Conservation (phyloP, 805 yeast genomes). For the Grigorovia yakushimaensis region DNA sequence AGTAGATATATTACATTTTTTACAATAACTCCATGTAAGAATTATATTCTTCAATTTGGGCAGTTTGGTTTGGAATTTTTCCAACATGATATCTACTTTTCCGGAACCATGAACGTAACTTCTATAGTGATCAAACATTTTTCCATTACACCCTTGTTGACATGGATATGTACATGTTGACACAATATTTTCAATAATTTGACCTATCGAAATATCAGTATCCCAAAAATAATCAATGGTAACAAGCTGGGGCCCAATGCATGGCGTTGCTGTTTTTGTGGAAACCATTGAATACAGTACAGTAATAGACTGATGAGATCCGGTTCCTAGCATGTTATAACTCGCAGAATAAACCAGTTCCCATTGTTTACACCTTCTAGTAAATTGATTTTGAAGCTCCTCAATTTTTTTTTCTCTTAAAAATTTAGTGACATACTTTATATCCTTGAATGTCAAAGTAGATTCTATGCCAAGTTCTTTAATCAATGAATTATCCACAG, state of each 20-base stretch:
- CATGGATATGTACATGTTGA: slow-evolving; percentile 59
- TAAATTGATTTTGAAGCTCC: slow-evolving; percentile 25
- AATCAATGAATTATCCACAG: slow-evolving; percentile 9
- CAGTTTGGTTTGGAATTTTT: slow-evolving; percentile 43
- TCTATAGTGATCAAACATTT: slow-evolving; percentile 63
- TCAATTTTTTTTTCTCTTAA: slow-evolving; percentile 26
- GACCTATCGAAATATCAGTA: slow-evolving; percentile 82
- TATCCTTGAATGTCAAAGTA: slow-evolving; percentile 27
- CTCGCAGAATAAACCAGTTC: slow-evolving; percentile 45
- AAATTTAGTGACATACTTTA: slow-evolving; percentile 24
- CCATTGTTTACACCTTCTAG: slow-evolving; percentile 48
- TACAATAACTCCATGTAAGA: slow-evolving; percentile 87
- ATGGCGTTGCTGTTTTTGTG: slow-evolving; percentile 77
- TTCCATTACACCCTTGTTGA: slow-evolving; percentile 71
- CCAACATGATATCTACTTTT: slow-evolving; percentile 68
- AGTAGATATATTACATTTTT: slow-evolving; percentile 61
- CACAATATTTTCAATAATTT: slow-evolving; percentile 72
- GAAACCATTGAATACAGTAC: slow-evolving; percentile 77
- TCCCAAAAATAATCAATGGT: slow-evolving; percentile 84
- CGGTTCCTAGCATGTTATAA: slow-evolving; percentile 56
- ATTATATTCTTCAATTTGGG: slow-evolving; percentile 60
- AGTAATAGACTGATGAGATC: slow-evolving; percentile 68
- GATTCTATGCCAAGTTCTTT: slow-evolving; percentile 19
- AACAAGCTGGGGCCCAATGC: slow-evolving; percentile 82
- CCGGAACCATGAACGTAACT: slow-evolving; percentile 86